A percentile compares a stretch with the other conserved stretches of the same genome.
phyloP scores from a whole-genome alignment of 768 basidiomycete genomes.

The Phanerochaete sordida region DNA sequence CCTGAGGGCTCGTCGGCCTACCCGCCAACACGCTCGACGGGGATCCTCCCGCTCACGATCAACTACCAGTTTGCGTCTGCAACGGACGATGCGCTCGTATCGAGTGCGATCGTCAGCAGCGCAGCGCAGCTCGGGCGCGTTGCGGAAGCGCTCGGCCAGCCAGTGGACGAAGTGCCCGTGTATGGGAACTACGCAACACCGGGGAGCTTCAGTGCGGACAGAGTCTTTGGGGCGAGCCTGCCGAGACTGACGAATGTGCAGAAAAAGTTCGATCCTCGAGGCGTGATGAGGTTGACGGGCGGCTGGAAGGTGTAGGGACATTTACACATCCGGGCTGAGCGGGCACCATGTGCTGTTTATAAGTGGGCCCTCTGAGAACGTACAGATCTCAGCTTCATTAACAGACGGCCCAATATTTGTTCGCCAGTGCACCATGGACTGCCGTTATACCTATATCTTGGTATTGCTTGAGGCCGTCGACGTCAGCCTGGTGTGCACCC shows the following conservation, averaged over 20 bases:
- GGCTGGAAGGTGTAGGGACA: constrained; percentile 63
- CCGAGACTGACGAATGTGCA: constrained; percentile 40
- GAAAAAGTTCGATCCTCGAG: constrained; percentile 45
- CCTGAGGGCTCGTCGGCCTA: constrained; percentile 38
- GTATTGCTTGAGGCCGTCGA: too few species aligned
- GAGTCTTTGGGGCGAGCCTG: too few species aligned
- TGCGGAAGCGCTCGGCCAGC: constrained; percentile 38
- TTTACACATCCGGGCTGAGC: too few species aligned
- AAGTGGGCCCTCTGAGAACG: too few species aligned
- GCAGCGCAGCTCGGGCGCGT: constrained; percentile 36
- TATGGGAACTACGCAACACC: constrained; percentile 61
- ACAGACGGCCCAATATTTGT: too few species aligned
- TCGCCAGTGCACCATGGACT: too few species aligned
- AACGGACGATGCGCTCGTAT: constrained; percentile 35
- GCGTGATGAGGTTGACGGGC: constrained; percentile 65
- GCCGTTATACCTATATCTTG: too few species aligned
- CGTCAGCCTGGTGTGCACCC: too few species aligned
- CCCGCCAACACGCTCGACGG: constrained; percentile 36
- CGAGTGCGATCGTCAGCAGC: constrained; percentile 34
- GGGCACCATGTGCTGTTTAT: too few species aligned
- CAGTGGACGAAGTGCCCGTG: constrained; percentile 30
- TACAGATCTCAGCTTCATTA: too few species aligned
- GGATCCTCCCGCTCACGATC: constrained; percentile 42
- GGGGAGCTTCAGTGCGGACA: constrained; percentile 50
- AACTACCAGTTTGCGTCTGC: constrained; percentile 39